Evolutionary conservation across 768 basidiomycete species (phyloP).

Genomic region (Nidularia sp.): DNA sequence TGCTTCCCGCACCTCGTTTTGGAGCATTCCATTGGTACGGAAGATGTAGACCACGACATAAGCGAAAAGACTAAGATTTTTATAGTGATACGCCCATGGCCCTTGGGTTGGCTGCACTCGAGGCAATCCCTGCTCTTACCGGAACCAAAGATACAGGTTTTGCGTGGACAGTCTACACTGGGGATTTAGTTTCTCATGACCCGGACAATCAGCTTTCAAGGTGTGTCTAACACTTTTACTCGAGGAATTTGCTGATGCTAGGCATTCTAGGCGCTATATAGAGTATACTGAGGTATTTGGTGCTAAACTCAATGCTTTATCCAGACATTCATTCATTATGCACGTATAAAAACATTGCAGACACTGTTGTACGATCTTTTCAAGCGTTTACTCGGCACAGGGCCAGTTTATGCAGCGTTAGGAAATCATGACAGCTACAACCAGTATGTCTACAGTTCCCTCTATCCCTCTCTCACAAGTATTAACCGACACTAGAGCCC

Average conservation of each 20-base stretch:
- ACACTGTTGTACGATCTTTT: constrained; percentile 64
- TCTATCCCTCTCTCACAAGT: too few relatives aligned
- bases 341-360: constrained; percentile 21
- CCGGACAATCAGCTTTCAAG: constrained; percentile 58
- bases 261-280: constrained; percentile 45
- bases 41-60: neutral
- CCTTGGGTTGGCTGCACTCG: constrained; percentile 52
- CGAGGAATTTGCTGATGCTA: neutral
- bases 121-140: constrained; percentile 65
- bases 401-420: constrained; percentile 71
- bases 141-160: constrained; percentile 60
- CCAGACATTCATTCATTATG: neutral
- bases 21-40: constrained; percentile 58
- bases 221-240: constrained; percentile 22
- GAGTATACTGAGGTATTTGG: constrained; percentile 56
- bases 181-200: constrained; percentile 75
- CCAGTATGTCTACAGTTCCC: constrained; percentile 32
- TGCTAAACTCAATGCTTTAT: neutral
- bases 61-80: neutral
- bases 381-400: constrained; percentile 54
- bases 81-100: constrained; percentile 61
- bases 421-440: constrained; percentile 80
- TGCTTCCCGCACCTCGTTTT: constrained; percentile 64
- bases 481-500: constrained; percentile 30
- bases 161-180: constrained; percentile 64